phyloP scores from a whole-genome alignment of 2,329 filamentous ascomycete species.

The Lachnellula arida region DNA sequence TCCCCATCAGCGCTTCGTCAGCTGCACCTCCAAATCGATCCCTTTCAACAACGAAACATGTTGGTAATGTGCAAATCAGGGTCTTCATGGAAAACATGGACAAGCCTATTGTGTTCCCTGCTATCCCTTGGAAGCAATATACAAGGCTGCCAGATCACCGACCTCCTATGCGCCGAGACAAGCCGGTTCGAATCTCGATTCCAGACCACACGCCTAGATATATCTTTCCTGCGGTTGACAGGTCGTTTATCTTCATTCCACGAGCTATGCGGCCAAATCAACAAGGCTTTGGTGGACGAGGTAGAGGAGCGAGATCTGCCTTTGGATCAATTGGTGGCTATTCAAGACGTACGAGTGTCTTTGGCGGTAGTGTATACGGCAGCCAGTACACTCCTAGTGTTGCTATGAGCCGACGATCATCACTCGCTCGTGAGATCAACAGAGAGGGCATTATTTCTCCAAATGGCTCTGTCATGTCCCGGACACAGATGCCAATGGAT shows the following conservation, averaged over 20 bases:
- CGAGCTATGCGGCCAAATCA: constrained; percentile 90
- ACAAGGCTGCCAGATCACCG: constrained; percentile 92
- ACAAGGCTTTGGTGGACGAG: constrained; percentile 62
- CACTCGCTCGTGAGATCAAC: constrained; percentile 61
- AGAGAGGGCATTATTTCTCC: constrained; percentile 77
- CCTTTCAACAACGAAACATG: constrained; percentile 76
- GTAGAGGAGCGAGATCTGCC: constrained; percentile 65
- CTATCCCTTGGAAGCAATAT: constrained; percentile 81
- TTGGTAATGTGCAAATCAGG: constrained; percentile 81
- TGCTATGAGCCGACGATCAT: constrained; percentile 84
- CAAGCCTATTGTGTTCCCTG: constrained; percentile 64
- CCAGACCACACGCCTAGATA: constrained; percentile 76
- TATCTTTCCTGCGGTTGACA: constrained; percentile 82
- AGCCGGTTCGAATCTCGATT: constrained; percentile 89
- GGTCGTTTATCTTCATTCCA: constrained; percentile 98
- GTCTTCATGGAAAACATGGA: constrained; percentile 76
- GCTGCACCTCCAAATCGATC: constrained; percentile 65
- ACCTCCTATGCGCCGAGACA: constrained; percentile 89
- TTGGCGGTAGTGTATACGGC: constrained; percentile 60
- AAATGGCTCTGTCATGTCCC: constrained; percentile 70
- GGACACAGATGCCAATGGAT: constrained; percentile 58
- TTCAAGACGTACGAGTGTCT: constrained; percentile 80
- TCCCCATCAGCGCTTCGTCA: constrained; percentile 42
- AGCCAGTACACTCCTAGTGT: constrained; percentile 83
- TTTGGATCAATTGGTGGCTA: constrained; percentile 62